A percentile compares a stretch with the other conserved stretches of the same genome.
Conservation (phyloP, 768 basidiomycete genomes). For the Porphyrellus cyaneotinctus region DNA sequence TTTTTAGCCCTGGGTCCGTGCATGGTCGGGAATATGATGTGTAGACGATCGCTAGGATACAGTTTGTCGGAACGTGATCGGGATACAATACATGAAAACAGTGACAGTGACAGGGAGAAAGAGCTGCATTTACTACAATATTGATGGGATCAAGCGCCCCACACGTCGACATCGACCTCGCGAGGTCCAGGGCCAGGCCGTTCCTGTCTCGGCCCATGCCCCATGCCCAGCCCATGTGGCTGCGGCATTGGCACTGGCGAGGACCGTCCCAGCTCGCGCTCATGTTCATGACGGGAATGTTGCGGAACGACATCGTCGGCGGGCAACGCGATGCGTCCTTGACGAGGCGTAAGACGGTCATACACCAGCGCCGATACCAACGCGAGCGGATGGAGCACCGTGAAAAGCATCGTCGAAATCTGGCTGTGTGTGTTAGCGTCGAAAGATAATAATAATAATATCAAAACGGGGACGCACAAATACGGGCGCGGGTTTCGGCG, state of each 20-base stretch:
- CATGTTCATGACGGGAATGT: background rate
- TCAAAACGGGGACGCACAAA: constrained; percentile 42
- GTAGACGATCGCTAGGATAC: background rate
- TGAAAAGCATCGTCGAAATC: constrained; percentile 62
- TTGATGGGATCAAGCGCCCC: constrained; percentile 30
- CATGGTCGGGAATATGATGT: background rate
- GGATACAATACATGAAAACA: background rate
- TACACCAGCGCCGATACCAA: constrained; percentile 47
- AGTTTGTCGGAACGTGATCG: background rate
- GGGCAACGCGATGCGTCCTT: constrained; percentile 42
- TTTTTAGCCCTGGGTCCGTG: background rate
- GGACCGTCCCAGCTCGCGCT: constrained; percentile 4
- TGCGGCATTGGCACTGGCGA: background rate
- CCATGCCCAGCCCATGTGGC: background rate
- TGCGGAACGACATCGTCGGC: constrained; percentile 28
- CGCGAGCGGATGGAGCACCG: constrained; percentile 59
- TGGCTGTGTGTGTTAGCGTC: constrained; percentile 20
- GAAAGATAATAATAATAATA: too few relatives aligned
- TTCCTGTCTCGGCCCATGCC: constrained; percentile 1
- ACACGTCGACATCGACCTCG: constrained; percentile 43
- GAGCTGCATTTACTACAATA: constrained; percentile 5
- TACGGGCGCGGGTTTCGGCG: constrained; percentile 62
- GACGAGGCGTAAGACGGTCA: constrained; percentile 14
- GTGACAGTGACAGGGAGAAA: constrained; percentile 28
- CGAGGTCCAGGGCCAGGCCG: constrained; percentile 23